phyloP scores from a whole-genome alignment of 257 asterid species.

The Leonotis leonurus region DNA sequence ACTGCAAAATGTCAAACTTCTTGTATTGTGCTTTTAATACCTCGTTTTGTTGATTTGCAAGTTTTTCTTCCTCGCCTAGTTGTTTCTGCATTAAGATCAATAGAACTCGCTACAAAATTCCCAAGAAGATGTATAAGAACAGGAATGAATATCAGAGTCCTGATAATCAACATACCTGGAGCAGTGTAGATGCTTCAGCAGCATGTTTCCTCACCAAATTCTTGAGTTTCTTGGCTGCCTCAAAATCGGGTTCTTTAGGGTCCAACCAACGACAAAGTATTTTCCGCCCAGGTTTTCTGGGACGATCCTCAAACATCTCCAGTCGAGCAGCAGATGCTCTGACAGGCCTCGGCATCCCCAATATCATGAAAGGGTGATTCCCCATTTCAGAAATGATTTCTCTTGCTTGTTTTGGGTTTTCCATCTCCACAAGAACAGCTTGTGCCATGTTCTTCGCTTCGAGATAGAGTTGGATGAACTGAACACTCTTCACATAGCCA shows the following conservation, averaged over 20 bases:
- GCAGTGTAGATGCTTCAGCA: slow-evolving; percentile 53
- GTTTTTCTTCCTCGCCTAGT: slow-evolving; percentile 42
- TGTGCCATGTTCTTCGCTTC: slow-evolving; percentile 33
- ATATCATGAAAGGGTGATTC: slow-evolving; percentile 52
- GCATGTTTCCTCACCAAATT: slow-evolving; percentile 34
- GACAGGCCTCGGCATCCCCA: slow-evolving; percentile 93
- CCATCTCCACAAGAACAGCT: slow-evolving; percentile 82
- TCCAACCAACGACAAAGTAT: slow-evolving; percentile 59
- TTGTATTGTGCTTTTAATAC: slow-evolving; percentile 32
- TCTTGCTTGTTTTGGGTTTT: slow-evolving; percentile 38
- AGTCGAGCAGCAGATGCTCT: slow-evolving; percentile 43
- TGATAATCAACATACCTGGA: slow-evolving; percentile 26
- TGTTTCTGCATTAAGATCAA: slow-evolving; percentile 30
- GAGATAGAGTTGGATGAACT: slow-evolving; percentile 48
- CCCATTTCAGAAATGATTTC: slow-evolving; percentile 29
- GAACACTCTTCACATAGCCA: slow-evolving; percentile 47
- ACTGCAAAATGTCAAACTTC: slow-evolving; percentile 44
- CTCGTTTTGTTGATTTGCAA: slow-evolving; percentile 46
- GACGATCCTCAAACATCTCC: slow-evolving; percentile 78
- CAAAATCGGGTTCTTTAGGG: slow-evolving; percentile 46
- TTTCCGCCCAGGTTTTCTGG: slow-evolving; percentile 52
- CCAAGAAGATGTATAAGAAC: background rate
- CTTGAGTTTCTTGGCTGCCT: slow-evolving; percentile 48
- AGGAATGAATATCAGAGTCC: background rate
- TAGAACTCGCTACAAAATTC: background rate